phyloP scores from a whole-genome alignment of 805 yeast genomes.

The Suhomyces sp. region DNA sequence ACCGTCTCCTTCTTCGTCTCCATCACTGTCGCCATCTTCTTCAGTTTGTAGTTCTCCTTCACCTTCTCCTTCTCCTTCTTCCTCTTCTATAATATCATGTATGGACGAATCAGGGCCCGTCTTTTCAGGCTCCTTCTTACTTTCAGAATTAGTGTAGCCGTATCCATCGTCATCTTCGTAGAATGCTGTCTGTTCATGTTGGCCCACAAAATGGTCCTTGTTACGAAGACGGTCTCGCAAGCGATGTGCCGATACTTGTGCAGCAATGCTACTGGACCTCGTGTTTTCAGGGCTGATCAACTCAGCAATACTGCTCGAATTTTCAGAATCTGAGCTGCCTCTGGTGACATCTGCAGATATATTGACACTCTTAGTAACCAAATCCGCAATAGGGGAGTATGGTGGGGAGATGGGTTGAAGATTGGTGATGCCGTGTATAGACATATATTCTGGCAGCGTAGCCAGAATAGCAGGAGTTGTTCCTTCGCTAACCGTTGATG shows the following conservation, averaged over 20 bases:
- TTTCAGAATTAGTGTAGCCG: neutral
- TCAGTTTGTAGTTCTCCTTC: conserved; percentile 1
- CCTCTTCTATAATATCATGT: conserved; percentile 1
- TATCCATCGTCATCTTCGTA: conserved; percentile 10
- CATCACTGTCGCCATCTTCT: no score
- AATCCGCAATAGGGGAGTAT: conserved; percentile 1
- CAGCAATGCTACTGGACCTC: neutral
- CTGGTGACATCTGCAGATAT: conserved; percentile 4
- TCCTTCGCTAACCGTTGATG: neutral
- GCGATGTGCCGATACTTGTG: neutral
- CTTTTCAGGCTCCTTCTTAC: neutral
- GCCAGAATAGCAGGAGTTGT: no score
- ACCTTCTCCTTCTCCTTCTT: conserved; percentile 4
- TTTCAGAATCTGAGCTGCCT: no score
- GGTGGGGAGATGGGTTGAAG: conserved; percentile 5
- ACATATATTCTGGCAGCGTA: neutral
- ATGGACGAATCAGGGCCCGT: conserved; percentile 1
- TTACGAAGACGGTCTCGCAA: conserved; percentile 4
- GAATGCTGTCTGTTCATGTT: neutral
- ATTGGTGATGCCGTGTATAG: no score
- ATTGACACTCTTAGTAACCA: no score
- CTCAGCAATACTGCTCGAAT: no score
- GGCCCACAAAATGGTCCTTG: conserved; percentile 1
- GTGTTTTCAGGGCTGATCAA: neutral
- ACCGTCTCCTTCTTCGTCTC: no score